Evolutionary conservation across 345 rosid species (phyloP).

Genomic region (Combretum micranthum): DNA sequence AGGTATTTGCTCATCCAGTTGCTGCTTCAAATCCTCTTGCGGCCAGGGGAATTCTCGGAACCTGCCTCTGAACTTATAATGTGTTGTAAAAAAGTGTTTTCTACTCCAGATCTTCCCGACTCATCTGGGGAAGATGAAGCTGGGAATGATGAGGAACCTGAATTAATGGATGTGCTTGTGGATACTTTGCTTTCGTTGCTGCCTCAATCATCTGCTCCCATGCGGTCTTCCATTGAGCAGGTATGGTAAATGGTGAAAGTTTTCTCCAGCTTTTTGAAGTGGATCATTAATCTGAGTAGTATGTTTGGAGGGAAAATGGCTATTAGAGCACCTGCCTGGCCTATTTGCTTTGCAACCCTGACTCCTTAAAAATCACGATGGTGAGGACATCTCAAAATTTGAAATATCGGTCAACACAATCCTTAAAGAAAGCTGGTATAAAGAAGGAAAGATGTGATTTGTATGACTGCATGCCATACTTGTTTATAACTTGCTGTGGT

Average conservation of each 20-base stretch:
- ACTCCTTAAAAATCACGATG: too few species aligned
- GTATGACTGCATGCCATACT: too few species aligned
- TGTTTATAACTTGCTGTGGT: too few species aligned
- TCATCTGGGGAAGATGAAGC: slow-evolving; percentile 58
- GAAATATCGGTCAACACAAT: too few species aligned
- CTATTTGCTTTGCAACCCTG: too few species aligned
- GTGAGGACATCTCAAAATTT: too few species aligned
- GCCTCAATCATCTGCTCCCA: slow-evolving; percentile 86
- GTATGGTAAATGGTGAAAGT: slow-evolving; percentile 23
- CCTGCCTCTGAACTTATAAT: slow-evolving; percentile 74
- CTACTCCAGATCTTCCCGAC: slow-evolving; percentile 42
- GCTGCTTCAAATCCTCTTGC: slow-evolving; percentile 81
- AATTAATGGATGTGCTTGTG: slow-evolving; percentile 82
- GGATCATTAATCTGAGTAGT: too few species aligned
- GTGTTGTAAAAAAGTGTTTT: slow-evolving; percentile 77
- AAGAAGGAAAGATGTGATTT: too few species aligned
- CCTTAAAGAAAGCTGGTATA: too few species aligned
- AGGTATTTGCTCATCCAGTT: slow-evolving; percentile 77
- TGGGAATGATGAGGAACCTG: slow-evolving; percentile 47
- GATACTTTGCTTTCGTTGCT: slow-evolving; percentile 83
- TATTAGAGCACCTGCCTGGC: too few species aligned
- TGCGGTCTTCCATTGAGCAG: slow-evolving; percentile 88
- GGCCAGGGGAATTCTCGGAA: slow-evolving; percentile 74
- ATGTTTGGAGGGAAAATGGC: too few species aligned
- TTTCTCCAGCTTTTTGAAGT: too few species aligned